These are phyloP conservation scores for Mortierella sp. DNA, from an alignment of 371 early-diverging fungal species.

Conservation along the genomic window DNA sequence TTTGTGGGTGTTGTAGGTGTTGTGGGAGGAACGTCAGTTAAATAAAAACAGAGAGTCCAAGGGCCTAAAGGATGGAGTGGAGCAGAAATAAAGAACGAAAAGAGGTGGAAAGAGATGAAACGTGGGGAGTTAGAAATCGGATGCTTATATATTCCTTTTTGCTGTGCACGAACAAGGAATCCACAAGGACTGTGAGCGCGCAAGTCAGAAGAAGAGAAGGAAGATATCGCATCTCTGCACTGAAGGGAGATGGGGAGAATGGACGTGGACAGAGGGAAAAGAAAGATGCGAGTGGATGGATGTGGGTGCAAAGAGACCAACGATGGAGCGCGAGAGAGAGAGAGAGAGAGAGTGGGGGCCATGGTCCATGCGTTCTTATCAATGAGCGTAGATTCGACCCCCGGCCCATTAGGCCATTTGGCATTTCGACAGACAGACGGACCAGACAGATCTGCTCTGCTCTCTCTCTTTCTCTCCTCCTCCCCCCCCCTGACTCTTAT, in stretches of 20 bases:
- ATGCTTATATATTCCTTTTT: neutral
- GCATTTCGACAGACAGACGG: neutral
- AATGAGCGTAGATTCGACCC: neutral
- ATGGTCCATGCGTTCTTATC: neutral
- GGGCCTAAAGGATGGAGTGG: neutral
- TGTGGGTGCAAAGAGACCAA: neutral
- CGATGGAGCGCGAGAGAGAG: neutral
- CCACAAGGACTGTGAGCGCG: neutral
- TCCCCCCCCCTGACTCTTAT: neutral
- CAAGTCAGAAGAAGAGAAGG: neutral
- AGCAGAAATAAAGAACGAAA: neutral
- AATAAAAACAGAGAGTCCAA: neutral
- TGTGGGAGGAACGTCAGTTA: neutral
- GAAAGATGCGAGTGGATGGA: neutral
- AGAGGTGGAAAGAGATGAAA: neutral
- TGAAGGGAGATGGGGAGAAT: neutral
- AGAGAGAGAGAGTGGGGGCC: constrained; percentile 5
- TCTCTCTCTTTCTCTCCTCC: neutral
- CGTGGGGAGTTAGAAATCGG: neutral
- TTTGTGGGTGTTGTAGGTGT: neutral
- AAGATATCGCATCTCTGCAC: no score
- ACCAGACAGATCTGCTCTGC: neutral
- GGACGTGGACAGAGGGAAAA: neutral
- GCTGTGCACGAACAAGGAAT: neutral
- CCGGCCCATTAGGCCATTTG: neutral